phyloP scores from a whole-genome alignment of 176 grass and related monocot species.

The Chrysopogon serrulatus region DNA sequence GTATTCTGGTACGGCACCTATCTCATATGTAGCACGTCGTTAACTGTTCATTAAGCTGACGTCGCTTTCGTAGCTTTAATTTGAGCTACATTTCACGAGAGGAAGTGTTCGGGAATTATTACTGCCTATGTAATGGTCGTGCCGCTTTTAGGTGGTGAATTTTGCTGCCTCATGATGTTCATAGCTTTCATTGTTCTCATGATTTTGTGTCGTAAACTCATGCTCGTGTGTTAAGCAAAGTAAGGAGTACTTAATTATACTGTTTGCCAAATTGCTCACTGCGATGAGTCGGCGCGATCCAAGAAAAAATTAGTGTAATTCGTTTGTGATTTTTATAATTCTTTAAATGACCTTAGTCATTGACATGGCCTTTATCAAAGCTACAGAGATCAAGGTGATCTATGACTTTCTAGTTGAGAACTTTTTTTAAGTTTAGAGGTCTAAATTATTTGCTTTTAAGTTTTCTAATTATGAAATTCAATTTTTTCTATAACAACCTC shows the following conservation, averaged over 20 bases:
- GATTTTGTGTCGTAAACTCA: background rate
- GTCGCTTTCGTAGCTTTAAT: background rate
- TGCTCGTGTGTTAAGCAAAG: background rate
- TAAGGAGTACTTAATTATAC: background rate
- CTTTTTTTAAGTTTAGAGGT: too few species aligned
- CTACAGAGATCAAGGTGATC: too few species aligned
- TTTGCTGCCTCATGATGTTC: background rate
- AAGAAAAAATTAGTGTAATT: background rate
- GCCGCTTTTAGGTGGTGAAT: background rate
- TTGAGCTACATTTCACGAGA: background rate
- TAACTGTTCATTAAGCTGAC: background rate
- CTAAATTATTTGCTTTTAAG: too few species aligned
- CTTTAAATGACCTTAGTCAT: background rate
- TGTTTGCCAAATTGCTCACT: background rate
- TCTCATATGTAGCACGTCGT: background rate
- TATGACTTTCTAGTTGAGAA: too few species aligned
- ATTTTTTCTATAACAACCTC: too few species aligned
- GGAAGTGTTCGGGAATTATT: background rate
- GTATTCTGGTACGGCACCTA: constrained; percentile 9
- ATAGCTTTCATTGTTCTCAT: background rate
- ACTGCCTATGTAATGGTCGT: background rate
- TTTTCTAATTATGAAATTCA: too few species aligned
- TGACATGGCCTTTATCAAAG: too few species aligned
- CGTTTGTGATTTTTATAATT: background rate
- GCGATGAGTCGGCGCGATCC: background rate